Evolutionary conservation across 345 rosid species (phyloP), one percentile per base, ranked within the genome.

Genomic region (Citrus reticulata): DNA sequence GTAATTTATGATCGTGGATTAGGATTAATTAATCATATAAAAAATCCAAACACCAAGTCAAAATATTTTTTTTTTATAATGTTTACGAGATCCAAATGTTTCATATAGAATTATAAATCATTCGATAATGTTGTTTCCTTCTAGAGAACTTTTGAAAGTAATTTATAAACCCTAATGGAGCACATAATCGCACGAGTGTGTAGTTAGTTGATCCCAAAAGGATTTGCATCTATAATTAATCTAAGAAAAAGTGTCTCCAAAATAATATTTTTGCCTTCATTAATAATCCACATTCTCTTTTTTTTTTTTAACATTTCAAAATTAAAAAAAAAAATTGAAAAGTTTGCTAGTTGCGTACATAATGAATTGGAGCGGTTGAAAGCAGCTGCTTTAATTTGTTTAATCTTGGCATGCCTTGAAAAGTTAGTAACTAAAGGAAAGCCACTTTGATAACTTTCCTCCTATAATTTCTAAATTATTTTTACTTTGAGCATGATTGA

Each of bases 351-450:
- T 62, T 65, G 39, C 42, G 2, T 58, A 4, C 19, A 55, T 17
- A 60, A 6, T 9, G 9, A 60, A 6, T 5, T 10, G 42, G 29
- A 40, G 58, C 5, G 25, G 61, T 46, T 75, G 32, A 66, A 20
- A 57, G 29, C 73, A 73, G 51, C 49, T 68, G 63, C 61, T 69
- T 68, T 68, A 59, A 61, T 80, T 74, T 60, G 7, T 59, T 74
- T 58, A 75, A 75, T 46, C 9, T 46, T 40, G 68, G 30, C 54
- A 7, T 66, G 25, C 68, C 34, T 60, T 51, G 25, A 69, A 77
- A 75, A 79, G 55, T 60, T 57, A 4, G 61, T 20, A 61, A 55
- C 17, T 13, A 46, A 46, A 46, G 51, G 51, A 11, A 11, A 6
- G 55, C 69, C 37, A n/a, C 51, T 24, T 27, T 22, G 24, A 51